phyloP scores from a whole-genome alignment of 2,329 filamentous ascomycete genomes.

The Xenosphaeropsis pyriputrescens region DNA sequence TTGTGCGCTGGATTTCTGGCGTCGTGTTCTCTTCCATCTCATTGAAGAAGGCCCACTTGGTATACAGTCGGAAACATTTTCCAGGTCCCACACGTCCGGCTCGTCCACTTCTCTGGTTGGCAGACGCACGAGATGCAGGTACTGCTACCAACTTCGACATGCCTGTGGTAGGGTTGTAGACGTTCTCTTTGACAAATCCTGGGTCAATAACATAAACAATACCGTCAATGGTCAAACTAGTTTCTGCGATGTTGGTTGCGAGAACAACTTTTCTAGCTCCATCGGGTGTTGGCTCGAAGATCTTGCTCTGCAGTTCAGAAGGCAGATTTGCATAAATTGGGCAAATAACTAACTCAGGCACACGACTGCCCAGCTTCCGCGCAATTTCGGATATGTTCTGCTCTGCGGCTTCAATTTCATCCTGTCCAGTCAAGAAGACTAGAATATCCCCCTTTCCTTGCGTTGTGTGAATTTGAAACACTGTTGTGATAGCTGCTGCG shows the following conservation, averaged over 20 bases:
- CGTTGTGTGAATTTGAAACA: conserved; percentile 88
- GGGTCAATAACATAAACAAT: conserved; percentile 94
- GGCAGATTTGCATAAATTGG: conserved; percentile 93
- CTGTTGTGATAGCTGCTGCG: conserved; percentile 77
- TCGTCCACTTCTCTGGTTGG: conserved; percentile 83
- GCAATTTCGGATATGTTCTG: conserved; percentile 74
- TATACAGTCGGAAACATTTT: conserved; percentile 88
- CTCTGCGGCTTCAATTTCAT: conserved; percentile 86
- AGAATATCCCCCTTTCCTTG: conserved; percentile 80
- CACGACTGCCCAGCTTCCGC: conserved; percentile 69
- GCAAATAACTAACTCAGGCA: conserved; percentile 77
- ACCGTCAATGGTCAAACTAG: conserved; percentile 86
- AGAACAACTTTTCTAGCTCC: conserved; percentile 81
- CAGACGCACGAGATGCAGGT: conserved; percentile 80
- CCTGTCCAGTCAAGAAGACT: conserved; percentile 89
- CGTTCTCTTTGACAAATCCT: conserved; percentile 89
- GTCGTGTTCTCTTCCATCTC: conserved; percentile 87
- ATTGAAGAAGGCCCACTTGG: conserved; percentile 86
- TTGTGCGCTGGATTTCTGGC: conserved; percentile 85
- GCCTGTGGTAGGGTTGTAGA: conserved; percentile 80
- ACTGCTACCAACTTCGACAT: conserved; percentile 89
- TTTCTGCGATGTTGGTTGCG: conserved; percentile 95
- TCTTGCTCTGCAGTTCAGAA: conserved; percentile 79
- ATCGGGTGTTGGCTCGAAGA: conserved; percentile 84
- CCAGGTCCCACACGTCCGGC: conserved; percentile 86